Base-by-base conservation (phyloP, 2,329 filamentous ascomycete species). In the Dothiorella sarmentorum region DNA sequence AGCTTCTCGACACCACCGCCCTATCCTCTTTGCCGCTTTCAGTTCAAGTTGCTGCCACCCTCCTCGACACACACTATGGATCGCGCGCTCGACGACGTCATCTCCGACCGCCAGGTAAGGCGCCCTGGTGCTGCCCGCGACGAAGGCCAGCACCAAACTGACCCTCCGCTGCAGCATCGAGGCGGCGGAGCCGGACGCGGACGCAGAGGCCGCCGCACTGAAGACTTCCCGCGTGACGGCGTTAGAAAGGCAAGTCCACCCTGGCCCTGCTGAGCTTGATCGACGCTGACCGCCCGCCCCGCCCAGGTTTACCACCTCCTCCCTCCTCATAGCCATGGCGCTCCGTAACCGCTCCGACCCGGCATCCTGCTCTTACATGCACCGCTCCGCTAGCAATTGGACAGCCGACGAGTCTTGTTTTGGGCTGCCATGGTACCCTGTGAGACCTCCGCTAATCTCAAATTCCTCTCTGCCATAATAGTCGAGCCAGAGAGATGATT, bases 191-290 rank as follows among this genome's bases (percentile, higher is more conserved):
- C 24, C 29, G 29, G 26, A 51, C 69, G 73, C 64, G 71, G 72
- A 63, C 72, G 37, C 73, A 63, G 73, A 63, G 68, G 67, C 64
- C 75, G 77, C 65, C 74, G 78, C 64, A 72, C 75, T 60, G 71
- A 76, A 70, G 79, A 80, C 45, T 87, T 82, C 67, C 88, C 89
- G 69, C 87, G 89, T 77, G 90, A 94, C 77, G 90, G 90, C 76
- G 84, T 93, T 73, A 92, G 87, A 91, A 95, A 95, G 91, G 91
- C 93, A 37, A 13, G 49, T 49, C 35, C 35, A 11, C 13, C 24
- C 56, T 13, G 31, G n/a, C 35, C 35, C 22, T 58, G 26, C 33
- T 33, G 11, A 13, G 10, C 35, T 20, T 24, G 51, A 17, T 35
- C 38, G 18, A 17, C 37, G 37, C 56, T 58, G 56, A 58, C 45